These are phyloP conservation scores for Candida railenensis DNA, from an alignment of 805 yeast genomes.

Conservation along the genomic window DNA sequence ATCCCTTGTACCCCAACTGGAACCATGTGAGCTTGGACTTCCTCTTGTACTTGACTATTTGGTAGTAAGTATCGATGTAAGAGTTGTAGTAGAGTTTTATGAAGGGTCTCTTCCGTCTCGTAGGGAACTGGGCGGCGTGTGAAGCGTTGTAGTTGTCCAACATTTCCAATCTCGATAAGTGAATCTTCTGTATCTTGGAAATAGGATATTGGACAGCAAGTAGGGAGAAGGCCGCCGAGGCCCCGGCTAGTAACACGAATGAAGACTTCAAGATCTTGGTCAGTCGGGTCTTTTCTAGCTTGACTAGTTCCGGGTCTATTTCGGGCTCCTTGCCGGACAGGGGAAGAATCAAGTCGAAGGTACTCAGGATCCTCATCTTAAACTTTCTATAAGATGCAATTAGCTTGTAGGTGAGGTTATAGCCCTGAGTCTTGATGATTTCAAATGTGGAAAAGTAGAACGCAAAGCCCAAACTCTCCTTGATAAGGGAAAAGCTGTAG, in stretches of 20 bases:
- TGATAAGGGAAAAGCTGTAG: slow-evolving; percentile 69
- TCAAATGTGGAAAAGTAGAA: slow-evolving; percentile 82
- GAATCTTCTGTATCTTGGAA: slow-evolving; percentile 74
- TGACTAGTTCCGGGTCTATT: slow-evolving; percentile 20
- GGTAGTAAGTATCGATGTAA: slow-evolving; percentile 71
- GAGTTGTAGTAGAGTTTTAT: slow-evolving; percentile 59
- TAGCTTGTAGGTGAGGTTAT: slow-evolving; percentile 44
- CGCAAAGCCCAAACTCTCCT: slow-evolving; percentile 84
- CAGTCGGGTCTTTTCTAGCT: slow-evolving; percentile 35
- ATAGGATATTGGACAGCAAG: slow-evolving; percentile 84
- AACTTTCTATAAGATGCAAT: slow-evolving; percentile 43
- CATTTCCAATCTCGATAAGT: slow-evolving; percentile 76
- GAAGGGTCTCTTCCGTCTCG: slow-evolving; percentile 17
- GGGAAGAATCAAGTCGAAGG: neutral
- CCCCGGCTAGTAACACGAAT: slow-evolving; percentile 80
- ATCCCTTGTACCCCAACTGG: slow-evolving; percentile 77
- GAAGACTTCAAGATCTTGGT: slow-evolving; percentile 59
- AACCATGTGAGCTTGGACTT: slow-evolving; percentile 58
- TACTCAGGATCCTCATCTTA: slow-evolving; percentile 23
- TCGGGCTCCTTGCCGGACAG: slow-evolving; percentile 8
- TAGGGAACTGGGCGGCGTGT: slow-evolving; percentile 7
- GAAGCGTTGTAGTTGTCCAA: slow-evolving; percentile 59
- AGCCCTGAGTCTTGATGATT: slow-evolving; percentile 68
- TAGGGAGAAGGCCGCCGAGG: slow-evolving; percentile 76
- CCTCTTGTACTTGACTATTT: slow-evolving; percentile 51